Conservation (phyloP, 2,329 filamentous ascomycete species). For the Emmonsiellopsis sp. region DNA sequence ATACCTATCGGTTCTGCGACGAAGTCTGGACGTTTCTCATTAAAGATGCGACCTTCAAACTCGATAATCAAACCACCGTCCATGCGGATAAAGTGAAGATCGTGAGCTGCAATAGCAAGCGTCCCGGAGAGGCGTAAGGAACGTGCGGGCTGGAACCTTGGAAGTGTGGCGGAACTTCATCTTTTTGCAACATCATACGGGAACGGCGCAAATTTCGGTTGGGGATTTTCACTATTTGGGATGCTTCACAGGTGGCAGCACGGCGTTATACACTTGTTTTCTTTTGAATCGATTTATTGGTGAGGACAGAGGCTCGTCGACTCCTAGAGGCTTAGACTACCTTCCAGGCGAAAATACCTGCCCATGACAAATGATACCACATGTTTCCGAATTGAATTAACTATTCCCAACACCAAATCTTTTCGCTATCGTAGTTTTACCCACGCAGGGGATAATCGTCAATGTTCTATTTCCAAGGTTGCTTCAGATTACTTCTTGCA, state of each 20-base stretch:
- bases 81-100: conserved; percentile 94
- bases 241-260: neutral
- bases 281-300: neutral
- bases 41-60: conserved; percentile 98
- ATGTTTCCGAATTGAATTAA: neutral
- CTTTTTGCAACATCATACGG: neutral
- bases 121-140: conserved; percentile 46
- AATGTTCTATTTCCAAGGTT: neutral
- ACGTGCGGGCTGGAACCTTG: neutral
- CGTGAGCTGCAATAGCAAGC: conserved; percentile 92
- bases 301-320: neutral
- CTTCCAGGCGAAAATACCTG: neutral
- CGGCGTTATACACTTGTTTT: neutral
- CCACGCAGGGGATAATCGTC: neutral
- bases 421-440: neutral
- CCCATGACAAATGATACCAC: conserved; percentile 1
- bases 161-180: conserved; percentile 2
- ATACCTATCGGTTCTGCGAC: conserved; percentile 98
- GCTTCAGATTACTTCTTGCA: no score
- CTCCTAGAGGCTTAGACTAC: neutral
- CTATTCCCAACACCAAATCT: neutral
- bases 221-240: neutral
- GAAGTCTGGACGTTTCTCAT: conserved; percentile 99
- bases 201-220: conserved; percentile 1
- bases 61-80: conserved; percentile 70